These are phyloP conservation scores for Plasmodium coatneyi DNA, from an alignment of 169 alveolate genomes.

Conservation along the genomic window DNA sequence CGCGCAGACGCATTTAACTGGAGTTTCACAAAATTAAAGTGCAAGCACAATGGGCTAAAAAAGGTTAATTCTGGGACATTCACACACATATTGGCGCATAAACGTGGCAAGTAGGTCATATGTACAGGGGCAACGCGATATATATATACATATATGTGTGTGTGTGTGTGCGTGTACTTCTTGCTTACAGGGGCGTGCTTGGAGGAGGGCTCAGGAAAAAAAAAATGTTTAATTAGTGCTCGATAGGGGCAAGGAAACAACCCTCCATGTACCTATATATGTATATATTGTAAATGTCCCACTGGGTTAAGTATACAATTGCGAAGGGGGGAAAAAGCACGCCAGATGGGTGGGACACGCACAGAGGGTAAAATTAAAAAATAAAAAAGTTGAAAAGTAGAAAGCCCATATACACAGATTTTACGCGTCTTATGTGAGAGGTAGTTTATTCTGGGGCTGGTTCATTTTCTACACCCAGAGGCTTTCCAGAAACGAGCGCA, in stretches of 20 bases:
- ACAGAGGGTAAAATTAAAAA: background rate
- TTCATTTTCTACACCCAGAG: background rate
- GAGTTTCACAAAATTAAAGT: slow-evolving; percentile 47
- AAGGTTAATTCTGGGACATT: slow-evolving; percentile 20
- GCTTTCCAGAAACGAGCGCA: background rate
- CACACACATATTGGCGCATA: background rate
- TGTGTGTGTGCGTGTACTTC: background rate
- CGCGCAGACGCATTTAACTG: slow-evolving; percentile 2
- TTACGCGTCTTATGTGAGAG: background rate
- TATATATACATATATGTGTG: background rate
- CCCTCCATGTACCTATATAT: background rate
- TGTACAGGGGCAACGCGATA: background rate
- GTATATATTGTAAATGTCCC: background rate
- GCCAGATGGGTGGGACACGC: background rate
- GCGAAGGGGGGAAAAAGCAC: background rate
- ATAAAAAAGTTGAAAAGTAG: background rate
- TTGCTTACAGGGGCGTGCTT: background rate
- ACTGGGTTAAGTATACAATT: background rate
- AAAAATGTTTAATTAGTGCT: background rate
- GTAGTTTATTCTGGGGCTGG: background rate
- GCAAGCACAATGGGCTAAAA: slow-evolving; percentile 1
- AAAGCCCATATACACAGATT: background rate
- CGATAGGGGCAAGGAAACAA: background rate
- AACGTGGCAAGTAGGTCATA: background rate
- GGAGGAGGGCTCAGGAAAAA: background rate